Base-by-base conservation (phyloP, 345 rosid species). In the Populus deltoides region DNA sequence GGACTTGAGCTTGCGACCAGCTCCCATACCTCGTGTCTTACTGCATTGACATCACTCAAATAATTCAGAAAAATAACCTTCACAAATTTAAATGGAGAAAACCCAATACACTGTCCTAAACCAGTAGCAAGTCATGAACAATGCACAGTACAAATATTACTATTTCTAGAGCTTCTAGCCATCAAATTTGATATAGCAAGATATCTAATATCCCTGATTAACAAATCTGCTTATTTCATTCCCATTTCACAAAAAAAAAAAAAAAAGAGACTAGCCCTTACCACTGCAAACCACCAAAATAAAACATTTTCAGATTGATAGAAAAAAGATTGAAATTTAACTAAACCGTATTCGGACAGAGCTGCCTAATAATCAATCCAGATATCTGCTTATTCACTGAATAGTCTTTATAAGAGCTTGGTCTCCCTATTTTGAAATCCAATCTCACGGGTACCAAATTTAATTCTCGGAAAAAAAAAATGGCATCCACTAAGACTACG, bases 21-120 rank as follows among this genome's bases (percentile, higher is more conserved):
- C 94, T 89, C 92, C 92, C 90, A 87, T 88, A 38, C 94, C 94
- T 55, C 91, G 87, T 61, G 91, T 91, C 85, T 91, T 91, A 75
- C 92, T 89, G 84, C 68, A 76, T 63, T 6, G 55, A 49, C 55
- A 5, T 49, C 20, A 49, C 55, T 49, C 7, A 17, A 49, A 17
- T 59, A 59, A 59, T 59, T n/a, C 63, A 59, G 24, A 7, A 53
- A 17, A n/a, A 3, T 22, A 57, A n/a, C 5, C 29, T 9, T 53
- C 15, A 15, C 59, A 53, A 53, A 57, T 59, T n/a, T n/a, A n/a
- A 59, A 59, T 24, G 1, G 29, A 9, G 63, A 57, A 10, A 24
- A 57, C 63, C 63, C 63, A 57, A 3, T 3, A 11, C 55, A 57
- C 27, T n/a, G 63, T n/a, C 29, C 29, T 8, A 57, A 57, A 57